Percentiles rank a stretch among this genome's conserved stretches.
Evolutionary conservation across 257 asterid species (phyloP).

Genomic region (Voacanga thouarsii): DNA sequence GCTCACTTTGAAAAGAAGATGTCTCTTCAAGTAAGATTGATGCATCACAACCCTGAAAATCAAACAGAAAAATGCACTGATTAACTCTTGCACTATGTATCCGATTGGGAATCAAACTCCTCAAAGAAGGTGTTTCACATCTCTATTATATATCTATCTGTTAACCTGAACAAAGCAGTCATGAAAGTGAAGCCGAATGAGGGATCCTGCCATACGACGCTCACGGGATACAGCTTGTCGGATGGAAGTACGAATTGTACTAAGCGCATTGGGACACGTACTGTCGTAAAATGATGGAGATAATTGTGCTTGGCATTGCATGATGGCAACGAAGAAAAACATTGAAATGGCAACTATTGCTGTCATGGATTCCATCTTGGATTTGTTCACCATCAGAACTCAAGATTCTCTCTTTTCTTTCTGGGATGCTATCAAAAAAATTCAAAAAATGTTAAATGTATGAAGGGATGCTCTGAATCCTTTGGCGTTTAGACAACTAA

Average conservation of each 20-base stretch:
- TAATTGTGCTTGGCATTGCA: constrained; percentile 21
- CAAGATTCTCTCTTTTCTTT: too few species aligned
- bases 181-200: constrained; percentile 23
- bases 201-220: constrained; percentile 18
- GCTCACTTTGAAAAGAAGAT: constrained; percentile 15
- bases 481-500: too few species aligned
- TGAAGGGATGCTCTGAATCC: too few species aligned
- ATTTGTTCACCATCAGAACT: too few species aligned
- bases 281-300: constrained; percentile 19
- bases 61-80: too few species aligned
- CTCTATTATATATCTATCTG: too few species aligned
- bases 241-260: constrained; percentile 10
- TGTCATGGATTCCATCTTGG: background rate
- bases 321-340: background rate
- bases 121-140: too few species aligned
- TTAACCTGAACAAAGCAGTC: constrained; percentile 9
- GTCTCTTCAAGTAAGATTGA: constrained; percentile 24
- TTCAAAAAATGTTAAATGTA: too few species aligned
- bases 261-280: constrained; percentile 18
- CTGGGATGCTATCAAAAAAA: too few species aligned
- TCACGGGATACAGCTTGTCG: constrained; percentile 17
- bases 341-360: background rate
- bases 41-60: constrained; percentile 31
- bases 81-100: too few species aligned
- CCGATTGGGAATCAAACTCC: too few species aligned